phyloP scores from a whole-genome alignment of 2,329 filamentous ascomycete genomes.

The Cladosporium oxysporum region DNA sequence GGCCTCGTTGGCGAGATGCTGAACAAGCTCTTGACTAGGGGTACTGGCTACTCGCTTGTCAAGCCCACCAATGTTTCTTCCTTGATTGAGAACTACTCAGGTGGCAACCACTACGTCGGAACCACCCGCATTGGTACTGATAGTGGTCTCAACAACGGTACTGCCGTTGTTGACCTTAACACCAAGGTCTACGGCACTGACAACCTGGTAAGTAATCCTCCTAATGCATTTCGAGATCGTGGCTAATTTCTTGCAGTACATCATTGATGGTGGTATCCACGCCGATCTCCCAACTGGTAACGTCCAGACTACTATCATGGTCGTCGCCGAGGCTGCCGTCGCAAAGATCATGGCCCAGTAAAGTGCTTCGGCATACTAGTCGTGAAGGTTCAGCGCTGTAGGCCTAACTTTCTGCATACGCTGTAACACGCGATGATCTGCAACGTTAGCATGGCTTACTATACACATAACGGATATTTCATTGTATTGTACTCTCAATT shows the following conservation, averaged over 20 bases:
- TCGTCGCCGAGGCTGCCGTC: slow-evolving; percentile 13
- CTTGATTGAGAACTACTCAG: slow-evolving; percentile 56
- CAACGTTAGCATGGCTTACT: background rate
- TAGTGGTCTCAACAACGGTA: slow-evolving; percentile 43
- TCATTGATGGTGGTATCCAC: slow-evolving; percentile 66
- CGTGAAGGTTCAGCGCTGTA: background rate
- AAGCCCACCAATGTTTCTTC: slow-evolving; percentile 55
- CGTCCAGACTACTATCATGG: slow-evolving; percentile 18
- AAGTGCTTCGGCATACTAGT: background rate
- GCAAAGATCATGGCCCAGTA: slow-evolving; percentile 14
- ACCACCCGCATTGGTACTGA: slow-evolving; percentile 44
- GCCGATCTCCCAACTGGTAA: slow-evolving; percentile 38
- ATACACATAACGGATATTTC: background rate
- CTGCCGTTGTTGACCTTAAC: slow-evolving; percentile 52
- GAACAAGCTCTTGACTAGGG: slow-evolving; percentile 55
- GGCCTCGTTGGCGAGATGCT: slow-evolving; percentile 64
- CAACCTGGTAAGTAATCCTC: slow-evolving; percentile 68
- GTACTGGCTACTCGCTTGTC: slow-evolving; percentile 57
- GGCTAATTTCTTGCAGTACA: slow-evolving; percentile 66
- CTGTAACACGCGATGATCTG: background rate
- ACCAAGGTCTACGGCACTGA: slow-evolving; percentile 61
- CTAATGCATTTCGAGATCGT: slow-evolving; percentile 61
- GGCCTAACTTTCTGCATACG: background rate
- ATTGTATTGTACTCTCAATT: background rate
- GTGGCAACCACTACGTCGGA: slow-evolving; percentile 50